A percentile compares a stretch with the other conserved stretches of the same genome.
Evolutionary conservation across 202 grass and related monocot genomes (phyloP).

Genomic region (Eragrostis tef): DNA sequence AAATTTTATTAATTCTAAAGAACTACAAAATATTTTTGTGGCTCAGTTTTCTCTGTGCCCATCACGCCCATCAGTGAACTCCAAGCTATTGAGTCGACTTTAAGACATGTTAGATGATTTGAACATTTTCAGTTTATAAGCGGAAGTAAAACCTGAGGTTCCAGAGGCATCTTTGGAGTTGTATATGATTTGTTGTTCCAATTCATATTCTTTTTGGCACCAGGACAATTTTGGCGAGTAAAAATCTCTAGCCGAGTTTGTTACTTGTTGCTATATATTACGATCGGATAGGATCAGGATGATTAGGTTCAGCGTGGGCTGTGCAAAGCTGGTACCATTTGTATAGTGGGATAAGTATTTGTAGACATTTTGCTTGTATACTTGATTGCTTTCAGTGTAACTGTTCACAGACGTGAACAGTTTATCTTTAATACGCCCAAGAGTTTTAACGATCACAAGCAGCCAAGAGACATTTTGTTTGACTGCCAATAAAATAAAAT

Average conservation of each 20-base stretch:
- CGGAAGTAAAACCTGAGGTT: background rate
- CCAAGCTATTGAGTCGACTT: constrained; percentile 60
- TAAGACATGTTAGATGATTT: constrained; percentile 26
- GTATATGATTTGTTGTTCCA: constrained; percentile 49
- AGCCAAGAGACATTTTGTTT: no score
- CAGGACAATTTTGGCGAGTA: constrained; percentile 44
- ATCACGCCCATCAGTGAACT: no score
- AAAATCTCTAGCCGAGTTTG: background rate
- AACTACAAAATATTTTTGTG: no score
- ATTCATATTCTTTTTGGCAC: constrained; percentile 64
- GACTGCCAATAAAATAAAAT: no score
- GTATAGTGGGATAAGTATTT: constrained; percentile 46
- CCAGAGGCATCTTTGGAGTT: constrained; percentile 20
- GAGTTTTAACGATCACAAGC: no score
- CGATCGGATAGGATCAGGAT: constrained; percentile 37
- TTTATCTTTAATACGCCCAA: background rate
- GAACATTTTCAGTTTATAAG: constrained; percentile 25
- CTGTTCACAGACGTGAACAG: constrained; percentile 20
- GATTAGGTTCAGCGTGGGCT: constrained; percentile 39
- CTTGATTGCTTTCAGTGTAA: constrained; percentile 1
- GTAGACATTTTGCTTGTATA: constrained; percentile 49
- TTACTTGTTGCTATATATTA: constrained; percentile 6
- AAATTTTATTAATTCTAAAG: background rate
- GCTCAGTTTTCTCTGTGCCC: no score
- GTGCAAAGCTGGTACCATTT: constrained; percentile 49